phyloP scores from a whole-genome alignment of 2,329 filamentous ascomycete genomes.

The Trematosphaeria pertusa region DNA sequence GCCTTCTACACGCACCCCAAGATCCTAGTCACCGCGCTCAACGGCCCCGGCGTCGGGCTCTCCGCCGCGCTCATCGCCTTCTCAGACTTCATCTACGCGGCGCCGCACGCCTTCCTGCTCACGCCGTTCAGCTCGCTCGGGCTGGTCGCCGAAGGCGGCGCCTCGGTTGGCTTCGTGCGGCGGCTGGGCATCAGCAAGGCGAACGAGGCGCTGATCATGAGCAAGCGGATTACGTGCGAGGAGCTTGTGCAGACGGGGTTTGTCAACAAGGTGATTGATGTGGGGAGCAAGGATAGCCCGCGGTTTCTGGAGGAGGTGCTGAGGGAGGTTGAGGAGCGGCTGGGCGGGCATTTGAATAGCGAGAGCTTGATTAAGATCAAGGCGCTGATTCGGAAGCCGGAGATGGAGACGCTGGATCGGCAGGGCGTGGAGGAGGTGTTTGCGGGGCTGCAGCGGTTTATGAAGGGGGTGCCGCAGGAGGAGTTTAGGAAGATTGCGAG shows the following conservation, averaged over 20 bases:
- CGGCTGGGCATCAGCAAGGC: conserved; percentile 81
- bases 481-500: conserved; percentile 86
- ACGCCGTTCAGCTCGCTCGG: conserved; percentile 92
- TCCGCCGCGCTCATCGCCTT: conserved; percentile 82
- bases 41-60: conserved; percentile 89
- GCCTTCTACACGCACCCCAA: conserved; percentile 94
- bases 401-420: conserved; percentile 73
- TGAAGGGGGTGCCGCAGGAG: conserved; percentile 80
- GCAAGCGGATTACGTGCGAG: conserved; percentile 73
- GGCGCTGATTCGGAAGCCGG: conserved; percentile 76
- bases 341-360: conserved; percentile 80
- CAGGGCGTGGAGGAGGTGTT: conserved; percentile 88
- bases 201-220: conserved; percentile 94
- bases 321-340: conserved; percentile 77
- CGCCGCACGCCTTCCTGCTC: conserved; percentile 81
- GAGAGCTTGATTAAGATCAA: conserved; percentile 86
- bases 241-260: conserved; percentile 81
- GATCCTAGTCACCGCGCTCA: conserved; percentile 88
- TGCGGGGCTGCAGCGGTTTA: conserved; percentile 80
- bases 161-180: conserved; percentile 78
- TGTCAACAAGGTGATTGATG: conserved; percentile 81
- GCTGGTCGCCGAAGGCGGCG: conserved; percentile 86
- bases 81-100: conserved; percentile 89
- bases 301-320: conserved; percentile 77
- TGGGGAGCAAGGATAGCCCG: conserved; percentile 65